A percentile compares a stretch with the other conserved stretches of the same genome.
Evolutionary conservation across 495 filamentous ascomycete genomes (phyloP).

Genomic region (Lasiosphaeris hirsuta): DNA sequence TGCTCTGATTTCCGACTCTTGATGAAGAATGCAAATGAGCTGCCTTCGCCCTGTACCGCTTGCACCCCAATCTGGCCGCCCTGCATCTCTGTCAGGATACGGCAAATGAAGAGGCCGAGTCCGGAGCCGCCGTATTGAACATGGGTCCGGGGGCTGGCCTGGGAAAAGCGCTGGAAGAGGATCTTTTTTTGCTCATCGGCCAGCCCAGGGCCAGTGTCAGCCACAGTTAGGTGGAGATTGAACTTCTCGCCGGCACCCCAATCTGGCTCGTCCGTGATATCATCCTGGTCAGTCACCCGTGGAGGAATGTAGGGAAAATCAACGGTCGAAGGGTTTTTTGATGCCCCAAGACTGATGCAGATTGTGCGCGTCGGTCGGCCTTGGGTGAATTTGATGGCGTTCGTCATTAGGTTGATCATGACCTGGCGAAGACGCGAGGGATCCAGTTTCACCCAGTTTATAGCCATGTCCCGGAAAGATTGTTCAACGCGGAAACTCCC

Average conservation of each 20-base stretch:
- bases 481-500: conserved; percentile 65
- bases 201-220: conserved; percentile 76
- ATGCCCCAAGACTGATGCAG: conserved; percentile 66
- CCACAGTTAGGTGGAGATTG: conserved; percentile 71
- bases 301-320: conserved; percentile 54
- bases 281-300: conserved; percentile 44
- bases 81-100: conserved; percentile 74
- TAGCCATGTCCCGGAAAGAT: conserved; percentile 56
- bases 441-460: conserved; percentile 79
- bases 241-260: conserved; percentile 68
- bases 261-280: conserved; percentile 54
- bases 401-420: conserved; percentile 72
- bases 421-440: conserved; percentile 76
- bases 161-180: conserved; percentile 78
- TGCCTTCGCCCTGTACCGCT: conserved; percentile 67
- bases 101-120: conserved; percentile 77
- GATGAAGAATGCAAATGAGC: conserved; percentile 80
- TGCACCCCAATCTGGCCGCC: conserved; percentile 81
- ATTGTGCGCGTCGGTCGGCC: conserved; percentile 58
- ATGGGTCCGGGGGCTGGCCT: conserved; percentile 72
- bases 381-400: conserved; percentile 79
- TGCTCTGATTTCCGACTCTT: conserved; percentile 38
- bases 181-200: conserved; percentile 68
- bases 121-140: conserved; percentile 81
- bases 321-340: conserved; percentile 48